Conservation (phyloP, 2,329 filamentous ascomycete species). For the Paradendryphiella salina region DNA sequence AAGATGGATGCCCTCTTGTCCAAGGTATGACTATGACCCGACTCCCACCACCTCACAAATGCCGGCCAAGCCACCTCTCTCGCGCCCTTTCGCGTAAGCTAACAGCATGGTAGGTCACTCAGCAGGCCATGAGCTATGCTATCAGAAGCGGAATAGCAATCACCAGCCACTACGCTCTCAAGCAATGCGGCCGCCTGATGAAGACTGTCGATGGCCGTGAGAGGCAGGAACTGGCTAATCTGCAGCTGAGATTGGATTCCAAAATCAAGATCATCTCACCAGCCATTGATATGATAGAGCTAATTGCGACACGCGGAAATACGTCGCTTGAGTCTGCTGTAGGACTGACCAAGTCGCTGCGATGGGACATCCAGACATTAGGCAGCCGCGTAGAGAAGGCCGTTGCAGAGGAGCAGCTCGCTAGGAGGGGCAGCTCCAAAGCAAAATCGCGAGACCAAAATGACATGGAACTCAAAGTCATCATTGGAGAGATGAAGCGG, state of each 20-base stretch:
- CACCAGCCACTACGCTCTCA: constrained; percentile 82
- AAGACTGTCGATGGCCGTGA: constrained; percentile 71
- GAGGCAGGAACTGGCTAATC: constrained; percentile 68
- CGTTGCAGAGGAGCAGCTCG: constrained; percentile 64
- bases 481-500: constrained; percentile 74
- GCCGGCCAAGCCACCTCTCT: not conserved
- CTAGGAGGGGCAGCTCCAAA: constrained; percentile 50
- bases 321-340: constrained; percentile 84
- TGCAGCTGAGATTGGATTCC: constrained; percentile 76
- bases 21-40: constrained; percentile 53
- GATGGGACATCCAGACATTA: constrained; percentile 79
- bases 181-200: constrained; percentile 76
- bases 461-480: constrained; percentile 66
- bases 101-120: constrained; percentile 58
- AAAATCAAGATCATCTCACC: constrained; percentile 94
- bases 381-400: constrained; percentile 74
- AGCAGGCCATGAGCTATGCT: constrained; percentile 89
- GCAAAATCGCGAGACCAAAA: constrained; percentile 59
- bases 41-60: constrained; percentile 5
- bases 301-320: constrained; percentile 78
- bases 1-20: constrained; percentile 72
- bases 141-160: constrained; percentile 82
- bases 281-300: constrained; percentile 87
- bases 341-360: constrained; percentile 77
- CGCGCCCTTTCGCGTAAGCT: not conserved